Conservation (phyloP, 768 basidiomycete species). For the Mycena chlorophos region DNA sequence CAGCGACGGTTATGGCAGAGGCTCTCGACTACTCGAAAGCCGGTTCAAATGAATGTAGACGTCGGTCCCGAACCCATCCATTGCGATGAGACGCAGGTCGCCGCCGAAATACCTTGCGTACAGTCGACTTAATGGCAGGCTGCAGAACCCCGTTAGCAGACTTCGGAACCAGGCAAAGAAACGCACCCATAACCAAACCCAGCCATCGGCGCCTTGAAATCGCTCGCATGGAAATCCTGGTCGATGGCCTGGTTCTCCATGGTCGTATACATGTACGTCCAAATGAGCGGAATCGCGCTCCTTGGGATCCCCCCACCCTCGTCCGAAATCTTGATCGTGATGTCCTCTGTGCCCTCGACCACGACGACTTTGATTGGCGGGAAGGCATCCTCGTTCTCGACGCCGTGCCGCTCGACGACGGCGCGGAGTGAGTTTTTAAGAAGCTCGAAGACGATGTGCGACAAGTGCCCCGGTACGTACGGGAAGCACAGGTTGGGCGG, state of each 20-base stretch:
- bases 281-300: slow-evolving; percentile 88
- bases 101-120: slow-evolving; percentile 97
- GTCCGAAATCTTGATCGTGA: slow-evolving; percentile 98
- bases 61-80: slow-evolving; percentile 98
- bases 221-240: slow-evolving; percentile 77
- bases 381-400: slow-evolving; percentile 73
- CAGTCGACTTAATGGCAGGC: slow-evolving; percentile 87
- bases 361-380: slow-evolving; percentile 94
- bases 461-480: slow-evolving; percentile 95
- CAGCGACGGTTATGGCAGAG: slow-evolving; percentile 64
- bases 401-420: slow-evolving; percentile 89
- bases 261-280: slow-evolving; percentile 98
- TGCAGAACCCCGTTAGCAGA: too few relatives aligned
- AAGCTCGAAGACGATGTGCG: slow-evolving; percentile 95
- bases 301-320: slow-evolving; percentile 95
- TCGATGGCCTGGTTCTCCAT: slow-evolving; percentile 75
- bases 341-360: slow-evolving; percentile 96
- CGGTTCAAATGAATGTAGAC: slow-evolving; percentile 91
- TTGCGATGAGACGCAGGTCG: slow-evolving; percentile 89
- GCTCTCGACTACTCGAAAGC: slow-evolving; percentile 80
- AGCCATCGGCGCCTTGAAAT: slow-evolving; percentile 98
- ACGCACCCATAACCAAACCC: slow-evolving; percentile 97
- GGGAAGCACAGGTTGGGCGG: slow-evolving; percentile 82
- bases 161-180: too few relatives aligned
- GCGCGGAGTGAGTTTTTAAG: slow-evolving; percentile 97